A percentile compares a stretch with the other conserved stretches of the same genome.
phyloP scores from a whole-genome alignment of 2,329 filamentous ascomycete species.

The Pyrenophora teres region DNA sequence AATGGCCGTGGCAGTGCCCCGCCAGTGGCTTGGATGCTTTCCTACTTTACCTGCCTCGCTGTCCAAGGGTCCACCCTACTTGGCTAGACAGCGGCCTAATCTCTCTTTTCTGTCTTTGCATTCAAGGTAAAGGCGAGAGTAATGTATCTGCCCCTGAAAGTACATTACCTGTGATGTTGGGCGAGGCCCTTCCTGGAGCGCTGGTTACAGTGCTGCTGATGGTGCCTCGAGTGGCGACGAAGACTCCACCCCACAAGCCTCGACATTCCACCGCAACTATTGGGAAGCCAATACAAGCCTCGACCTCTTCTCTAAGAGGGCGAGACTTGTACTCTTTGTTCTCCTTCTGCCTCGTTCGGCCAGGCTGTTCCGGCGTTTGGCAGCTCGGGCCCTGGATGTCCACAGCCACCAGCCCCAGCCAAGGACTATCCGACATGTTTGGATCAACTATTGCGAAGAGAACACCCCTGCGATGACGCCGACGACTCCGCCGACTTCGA shows the following conservation, averaged over 20 bases:
- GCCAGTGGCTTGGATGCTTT: neutral
- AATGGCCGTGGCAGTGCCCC: neutral
- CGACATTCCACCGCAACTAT: neutral
- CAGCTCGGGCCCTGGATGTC: neutral
- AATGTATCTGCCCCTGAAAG: neutral
- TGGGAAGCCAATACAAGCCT: neutral
- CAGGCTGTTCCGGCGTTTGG: neutral
- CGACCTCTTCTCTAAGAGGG: neutral
- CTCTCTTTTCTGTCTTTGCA: neutral
- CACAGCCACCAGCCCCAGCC: neutral
- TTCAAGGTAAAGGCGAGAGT: conserved; percentile 3
- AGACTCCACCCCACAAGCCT: conserved; percentile 1
- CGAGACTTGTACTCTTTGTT: neutral
- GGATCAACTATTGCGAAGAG: no score
- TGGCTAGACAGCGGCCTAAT: neutral
- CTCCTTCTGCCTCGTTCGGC: neutral
- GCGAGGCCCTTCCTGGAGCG: neutral
- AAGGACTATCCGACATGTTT: no score
- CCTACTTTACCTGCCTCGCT: conserved; percentile 1
- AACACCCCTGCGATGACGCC: no score
- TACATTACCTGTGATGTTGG: neutral
- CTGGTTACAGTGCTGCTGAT: neutral
- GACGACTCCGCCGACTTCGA: neutral
- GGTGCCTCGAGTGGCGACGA: neutral
- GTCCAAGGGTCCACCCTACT: neutral